These are phyloP conservation scores for Brassica incana DNA, from an alignment of 345 rosid genomes.

Conservation along the genomic window DNA sequence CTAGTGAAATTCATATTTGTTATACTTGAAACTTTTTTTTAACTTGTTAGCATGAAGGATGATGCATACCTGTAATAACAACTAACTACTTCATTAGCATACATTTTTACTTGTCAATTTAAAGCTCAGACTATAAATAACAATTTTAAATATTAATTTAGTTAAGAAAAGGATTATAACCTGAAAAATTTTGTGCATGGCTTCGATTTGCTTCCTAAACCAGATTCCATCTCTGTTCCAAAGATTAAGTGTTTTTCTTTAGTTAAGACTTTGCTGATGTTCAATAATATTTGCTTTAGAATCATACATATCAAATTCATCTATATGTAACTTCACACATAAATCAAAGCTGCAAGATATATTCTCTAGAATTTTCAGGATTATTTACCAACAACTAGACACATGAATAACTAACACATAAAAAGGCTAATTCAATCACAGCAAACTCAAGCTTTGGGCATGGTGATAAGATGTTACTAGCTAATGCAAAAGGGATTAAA, in stretches of 20 bases:
- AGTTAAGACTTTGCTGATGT: conserved; percentile 31
- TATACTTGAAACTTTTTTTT: neutral
- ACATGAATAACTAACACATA: conserved; percentile 17
- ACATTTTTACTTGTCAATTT: conserved; percentile 17
- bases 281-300: conserved; percentile 24
- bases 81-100: conserved; percentile 30
- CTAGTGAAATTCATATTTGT: neutral
- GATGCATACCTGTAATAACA: conserved; percentile 34
- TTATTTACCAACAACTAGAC: neutral
- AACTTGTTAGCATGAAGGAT: conserved; percentile 13
- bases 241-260: conserved; percentile 55
- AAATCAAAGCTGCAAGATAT: conserved; percentile 20
- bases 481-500: neutral
- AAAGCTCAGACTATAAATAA: neutral
- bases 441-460: neutral
- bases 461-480: conserved; percentile 29
- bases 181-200: conserved; percentile 99
- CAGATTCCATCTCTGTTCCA: conserved; percentile 91
- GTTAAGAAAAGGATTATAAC: conserved; percentile 73
- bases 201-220: conserved; percentile 99
- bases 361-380: neutral
- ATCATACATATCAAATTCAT: conserved; percentile 32
- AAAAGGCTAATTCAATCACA: conserved; percentile 10
- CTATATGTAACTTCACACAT: conserved; percentile 25
- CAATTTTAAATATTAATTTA: conserved; percentile 43